Evolutionary conservation across 805 yeast genomes (phyloP), one percentile per base, ranked within the genome.

Genomic region (Spathaspora boniae): DNA sequence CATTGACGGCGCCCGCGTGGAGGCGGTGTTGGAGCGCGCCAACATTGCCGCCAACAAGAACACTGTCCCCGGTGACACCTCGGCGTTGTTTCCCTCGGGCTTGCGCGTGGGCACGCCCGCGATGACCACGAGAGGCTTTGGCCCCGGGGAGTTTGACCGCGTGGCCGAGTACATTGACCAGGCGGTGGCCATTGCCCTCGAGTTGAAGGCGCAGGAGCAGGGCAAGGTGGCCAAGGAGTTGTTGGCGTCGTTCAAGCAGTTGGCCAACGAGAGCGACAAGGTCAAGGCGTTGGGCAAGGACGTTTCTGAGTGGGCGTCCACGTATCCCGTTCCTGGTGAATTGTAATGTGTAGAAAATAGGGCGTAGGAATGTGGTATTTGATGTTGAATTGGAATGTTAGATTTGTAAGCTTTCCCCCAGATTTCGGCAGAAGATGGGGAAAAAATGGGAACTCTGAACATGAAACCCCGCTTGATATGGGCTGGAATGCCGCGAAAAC

Each of bases 21-120:
- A 89, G 71, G 81, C 95, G 43, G 89, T 91, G 31, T 85, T 93
- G 62, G 98, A 93, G 70, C 80, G 83, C 59, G 80, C 86, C 54
- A 89, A 91, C 76, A 87, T 93, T 58, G 97, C 98, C 27, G 78
- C 88, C 51, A 93, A 93, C 80, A 93, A 93, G 72, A 93, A 93
- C 78, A 82, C 98, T 31, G 87, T 91, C 47, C 98, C 98, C 45
- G 97, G 97, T 59, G 98, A 91, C 70, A 86, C 84, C 67, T 84
- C 95, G 29, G 98, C 98, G 36, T 75, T 91, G 46, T 91, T 88
- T 46, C 98, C 98, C 60, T 91, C 95, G 53, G 98, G 98, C 62
- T 79, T 91, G 47, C 85, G 98, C 71, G 83, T 91, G 44, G 98
- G 98, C 57, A 85, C 98, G 34, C 98, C 98, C 47, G 97, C 97